Evolutionary conservation across 768 basidiomycete species (phyloP).

Genomic region (Trametes coccinea): DNA sequence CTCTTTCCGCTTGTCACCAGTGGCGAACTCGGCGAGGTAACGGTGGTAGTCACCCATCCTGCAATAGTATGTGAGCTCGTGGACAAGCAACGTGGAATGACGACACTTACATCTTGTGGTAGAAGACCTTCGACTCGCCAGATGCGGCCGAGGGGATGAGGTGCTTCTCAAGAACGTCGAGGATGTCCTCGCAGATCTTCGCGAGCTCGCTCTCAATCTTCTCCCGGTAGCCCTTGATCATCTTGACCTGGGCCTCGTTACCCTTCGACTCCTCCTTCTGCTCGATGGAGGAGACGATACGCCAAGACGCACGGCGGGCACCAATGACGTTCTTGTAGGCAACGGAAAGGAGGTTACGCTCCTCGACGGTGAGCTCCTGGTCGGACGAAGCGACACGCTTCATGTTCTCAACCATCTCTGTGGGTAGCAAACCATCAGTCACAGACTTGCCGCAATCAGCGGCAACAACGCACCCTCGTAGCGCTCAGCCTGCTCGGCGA

Average conservation of each 20-base stretch:
- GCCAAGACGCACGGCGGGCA: slow-evolving; percentile 96
- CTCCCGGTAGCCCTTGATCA: slow-evolving; percentile 98
- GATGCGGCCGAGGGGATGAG: slow-evolving; percentile 95
- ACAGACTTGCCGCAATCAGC: not conserved
- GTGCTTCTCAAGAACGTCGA: slow-evolving; percentile 96
- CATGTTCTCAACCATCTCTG: slow-evolving; percentile 99
- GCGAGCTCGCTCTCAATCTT: slow-evolving; percentile 97
- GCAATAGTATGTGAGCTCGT: slow-evolving; percentile 22
- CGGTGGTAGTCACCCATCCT: slow-evolving; percentile 99
- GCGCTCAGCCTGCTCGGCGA: slow-evolving; percentile 99
- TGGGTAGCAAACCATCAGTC: slow-evolving; percentile 16
- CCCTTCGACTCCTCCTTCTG: slow-evolving; percentile 99
- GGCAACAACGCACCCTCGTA: slow-evolving; percentile 74
- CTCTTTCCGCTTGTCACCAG: slow-evolving; percentile 95
- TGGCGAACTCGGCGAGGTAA: slow-evolving; percentile 98
- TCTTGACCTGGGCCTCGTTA: slow-evolving; percentile 91
- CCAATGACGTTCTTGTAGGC: slow-evolving; percentile 99
- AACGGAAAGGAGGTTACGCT: slow-evolving; percentile 96
- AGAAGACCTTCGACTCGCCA: slow-evolving; percentile 98
- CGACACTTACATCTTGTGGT: slow-evolving; percentile 93
- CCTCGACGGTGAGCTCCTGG: slow-evolving; percentile 97
- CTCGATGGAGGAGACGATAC: slow-evolving; percentile 97
- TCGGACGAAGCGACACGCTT: slow-evolving; percentile 97
- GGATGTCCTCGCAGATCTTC: slow-evolving; percentile 98
- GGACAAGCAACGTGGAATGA: not conserved